phyloP scores from a whole-genome alignment of 768 basidiomycete species.

The Exidia glandulosa region DNA sequence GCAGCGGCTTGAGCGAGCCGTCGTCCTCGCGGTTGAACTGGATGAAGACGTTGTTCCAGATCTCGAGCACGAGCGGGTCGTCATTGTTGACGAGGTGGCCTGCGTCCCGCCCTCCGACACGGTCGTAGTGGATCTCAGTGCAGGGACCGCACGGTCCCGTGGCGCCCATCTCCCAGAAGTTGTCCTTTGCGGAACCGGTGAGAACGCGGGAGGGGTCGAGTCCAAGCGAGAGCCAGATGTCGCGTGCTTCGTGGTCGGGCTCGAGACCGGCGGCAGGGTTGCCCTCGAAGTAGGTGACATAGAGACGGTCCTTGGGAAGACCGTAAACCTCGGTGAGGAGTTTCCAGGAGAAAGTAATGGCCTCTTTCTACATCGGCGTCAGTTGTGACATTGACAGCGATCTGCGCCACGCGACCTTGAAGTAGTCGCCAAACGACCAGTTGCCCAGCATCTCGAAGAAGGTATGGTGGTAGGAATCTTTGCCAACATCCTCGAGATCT shows the following conservation, averaged over 20 bases:
- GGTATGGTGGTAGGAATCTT: slow-evolving; percentile 95
- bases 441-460: slow-evolving; percentile 99
- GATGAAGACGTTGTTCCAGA: slow-evolving; percentile 99
- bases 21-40: slow-evolving; percentile 95
- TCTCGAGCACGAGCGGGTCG: slow-evolving; percentile 93
- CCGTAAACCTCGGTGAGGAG: slow-evolving; percentile 82
- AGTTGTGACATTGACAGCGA: background rate
- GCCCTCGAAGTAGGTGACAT: slow-evolving; percentile 97
- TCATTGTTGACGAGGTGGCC: slow-evolving; percentile 89
- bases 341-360: slow-evolving; percentile 88
- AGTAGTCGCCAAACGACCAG: slow-evolving; percentile 99
- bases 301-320: slow-evolving; percentile 81
- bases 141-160: slow-evolving; percentile 98
- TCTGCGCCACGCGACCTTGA: slow-evolving; percentile 56
- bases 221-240: slow-evolving; percentile 82
- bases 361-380: slow-evolving; percentile 59
- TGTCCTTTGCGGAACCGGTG: slow-evolving; percentile 91
- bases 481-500: slow-evolving; percentile 99
- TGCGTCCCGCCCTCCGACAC: slow-evolving; percentile 95
- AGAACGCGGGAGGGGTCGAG: slow-evolving; percentile 83
- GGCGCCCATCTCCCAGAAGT: slow-evolving; percentile 99
- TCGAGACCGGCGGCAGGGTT: slow-evolving; percentile 76
- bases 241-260: slow-evolving; percentile 79
- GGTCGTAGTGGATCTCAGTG: slow-evolving; percentile 95
- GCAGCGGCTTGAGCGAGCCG: slow-evolving; percentile 66